Evolutionary conservation across 768 basidiomycete species (phyloP), one percentile per base, ranked within the genome.

Genomic region (Hygrophorus russula): DNA sequence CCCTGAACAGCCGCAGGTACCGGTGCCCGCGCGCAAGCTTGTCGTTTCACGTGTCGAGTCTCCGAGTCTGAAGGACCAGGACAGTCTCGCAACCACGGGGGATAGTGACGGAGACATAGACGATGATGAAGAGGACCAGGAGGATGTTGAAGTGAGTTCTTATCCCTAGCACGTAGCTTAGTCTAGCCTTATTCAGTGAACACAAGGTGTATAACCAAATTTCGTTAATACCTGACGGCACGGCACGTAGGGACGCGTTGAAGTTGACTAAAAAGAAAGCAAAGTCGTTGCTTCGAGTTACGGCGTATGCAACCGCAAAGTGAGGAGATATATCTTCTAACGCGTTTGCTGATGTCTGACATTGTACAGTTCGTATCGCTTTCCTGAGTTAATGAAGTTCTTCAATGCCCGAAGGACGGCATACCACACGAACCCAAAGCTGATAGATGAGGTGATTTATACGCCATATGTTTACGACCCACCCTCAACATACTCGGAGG

Each of bases 301-400:
- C 93, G 2, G 93, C 92, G 4, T 96, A 94, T 61, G 90, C 92
- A 35, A 96, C 91, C 12, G 88, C 92, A 27, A 81, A 74, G 92
- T 92, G 60, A 52, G n/a, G 69, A 36, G 39, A 40, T 35, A 39
- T 42, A 15, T 11, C 24, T 20, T 36, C 36, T 9, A 14, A n/a
- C 19, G 19, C 41, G 20, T 14, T 36, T 36, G 34, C 43, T 28
- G 4, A 19, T 40, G 36, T 34, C 14, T n/a, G n/a, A n/a, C n/a
- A n/a, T 14, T 29, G 28, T 41, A 24, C 53, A 94, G 91, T 39
- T 91, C 92, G 7, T 97, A 93, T 60, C 76, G 87, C 42, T 82
- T 97, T 60, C 71, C 74, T 30, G 91, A 90, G 24, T 71, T 97
- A 10, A 74, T 90, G 67, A 85, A 82, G 60, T 93, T 94, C 61